Evolutionary conservation across 495 filamentous ascomycete genomes (phyloP).

Genomic region (Talaromyces ruber): DNA sequence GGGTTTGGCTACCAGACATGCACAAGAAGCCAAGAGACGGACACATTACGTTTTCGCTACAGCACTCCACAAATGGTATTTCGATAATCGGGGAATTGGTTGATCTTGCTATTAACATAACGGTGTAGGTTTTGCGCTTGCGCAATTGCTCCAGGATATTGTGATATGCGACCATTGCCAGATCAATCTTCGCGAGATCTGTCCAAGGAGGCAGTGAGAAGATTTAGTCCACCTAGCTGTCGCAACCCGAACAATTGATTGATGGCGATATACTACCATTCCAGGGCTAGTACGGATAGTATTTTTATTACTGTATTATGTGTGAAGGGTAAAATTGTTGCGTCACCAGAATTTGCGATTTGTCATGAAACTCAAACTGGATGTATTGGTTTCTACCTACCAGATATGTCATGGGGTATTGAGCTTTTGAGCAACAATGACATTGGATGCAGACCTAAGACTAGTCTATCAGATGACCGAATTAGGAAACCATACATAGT

Average conservation of each 20-base stretch:
- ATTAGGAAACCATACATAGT: not conserved
- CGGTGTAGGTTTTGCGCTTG: constrained; percentile 14
- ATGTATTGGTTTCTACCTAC: constrained; percentile 1
- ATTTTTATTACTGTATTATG: constrained; percentile 16
- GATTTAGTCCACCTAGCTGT: constrained; percentile 12
- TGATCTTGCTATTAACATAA: constrained; percentile 11
- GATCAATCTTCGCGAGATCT: not conserved
- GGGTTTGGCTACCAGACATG: constrained; percentile 19
- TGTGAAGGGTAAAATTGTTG: constrained; percentile 12
- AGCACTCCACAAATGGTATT: constrained; percentile 15
- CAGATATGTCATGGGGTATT: constrained; percentile 8
- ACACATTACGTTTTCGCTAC: constrained; percentile 13
- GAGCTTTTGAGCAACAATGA: constrained; percentile 9
- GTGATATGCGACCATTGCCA: not conserved
- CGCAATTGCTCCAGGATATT: constrained; percentile 8
- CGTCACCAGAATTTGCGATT: constrained; percentile 16
- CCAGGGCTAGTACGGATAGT: constrained; percentile 17
- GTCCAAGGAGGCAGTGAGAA: not conserved
- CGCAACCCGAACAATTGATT: constrained; percentile 10
- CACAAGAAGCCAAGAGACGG: constrained; percentile 6
- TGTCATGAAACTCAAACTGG: constrained; percentile 11
- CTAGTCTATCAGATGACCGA: not conserved
- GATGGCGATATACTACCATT: constrained; percentile 9
- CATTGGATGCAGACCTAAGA: too few species aligned
- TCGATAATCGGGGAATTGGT: constrained; percentile 9